Conservation (phyloP, 306 rosid species). For the Corylus americana region DNA sequence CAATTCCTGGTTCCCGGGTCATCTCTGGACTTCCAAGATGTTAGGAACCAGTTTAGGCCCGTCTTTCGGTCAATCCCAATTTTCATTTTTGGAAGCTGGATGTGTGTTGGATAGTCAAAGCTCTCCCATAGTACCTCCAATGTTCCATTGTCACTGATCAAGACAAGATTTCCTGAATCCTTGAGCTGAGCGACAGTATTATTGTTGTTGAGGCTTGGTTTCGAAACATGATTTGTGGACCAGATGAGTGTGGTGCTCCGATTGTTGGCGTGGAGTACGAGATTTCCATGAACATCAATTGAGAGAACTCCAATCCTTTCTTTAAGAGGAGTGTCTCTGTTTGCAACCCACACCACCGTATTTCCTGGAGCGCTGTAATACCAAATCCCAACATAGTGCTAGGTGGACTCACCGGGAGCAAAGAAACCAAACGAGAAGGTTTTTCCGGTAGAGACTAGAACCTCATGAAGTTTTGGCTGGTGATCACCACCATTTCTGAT, state of each 20-base stretch:
- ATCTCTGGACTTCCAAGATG: constrained; percentile 34
- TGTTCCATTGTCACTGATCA: neutral
- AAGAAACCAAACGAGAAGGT: constrained; percentile 72
- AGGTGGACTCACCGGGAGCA: constrained; percentile 41
- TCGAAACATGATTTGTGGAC: constrained; percentile 16
- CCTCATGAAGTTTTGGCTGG: neutral
- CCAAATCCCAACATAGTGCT: constrained; percentile 60
- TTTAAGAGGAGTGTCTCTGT: constrained; percentile 37
- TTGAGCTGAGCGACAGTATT: constrained; percentile 12
- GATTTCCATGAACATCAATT: constrained; percentile 34
- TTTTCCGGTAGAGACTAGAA: constrained; percentile 1
- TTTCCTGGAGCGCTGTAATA: constrained; percentile 36
- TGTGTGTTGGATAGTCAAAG: constrained; percentile 31
- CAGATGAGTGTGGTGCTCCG: neutral
- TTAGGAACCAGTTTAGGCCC: constrained; percentile 16
- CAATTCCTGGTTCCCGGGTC: neutral
- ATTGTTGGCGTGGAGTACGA: constrained; percentile 8
- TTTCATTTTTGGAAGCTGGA: constrained; percentile 11
- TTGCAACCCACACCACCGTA: constrained; percentile 73
- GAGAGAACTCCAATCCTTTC: constrained; percentile 36
- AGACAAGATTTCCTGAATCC: constrained; percentile 31
- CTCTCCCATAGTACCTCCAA: constrained; percentile 27
- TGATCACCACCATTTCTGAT: constrained; percentile 29
- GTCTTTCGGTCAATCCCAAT: constrained; percentile 19
- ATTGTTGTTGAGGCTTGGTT: neutral